Evolutionary conservation across 1,139 yeast genomes (phyloP), one percentile per base, ranked within the genome.

Genomic region (Taphrina deformans): DNA sequence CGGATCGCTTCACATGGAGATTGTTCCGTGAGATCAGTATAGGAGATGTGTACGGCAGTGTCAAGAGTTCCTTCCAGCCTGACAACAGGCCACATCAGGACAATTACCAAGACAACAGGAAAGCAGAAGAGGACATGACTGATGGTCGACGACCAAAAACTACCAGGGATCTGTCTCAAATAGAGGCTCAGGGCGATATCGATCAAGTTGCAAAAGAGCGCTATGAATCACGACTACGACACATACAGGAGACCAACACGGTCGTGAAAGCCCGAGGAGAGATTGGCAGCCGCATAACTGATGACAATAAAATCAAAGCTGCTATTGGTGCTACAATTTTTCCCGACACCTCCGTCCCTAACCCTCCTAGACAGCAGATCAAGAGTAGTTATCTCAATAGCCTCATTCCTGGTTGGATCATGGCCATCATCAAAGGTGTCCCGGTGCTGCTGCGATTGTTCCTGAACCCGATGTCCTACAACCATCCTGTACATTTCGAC

Each of bases 381-480:
- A 59, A 48, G 51, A 46, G 55, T 12, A 59, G 63, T 21, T 35
- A 24, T 2, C 44, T 59, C 6, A 45, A n/a, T 7, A 40, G 26
- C 3, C 18, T 50, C 26, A 29, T 59, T 9, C 61, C 61, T 6
- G 26, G 29, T 9, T 55, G 50, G 61, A 14, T 55, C 51, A 35
- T 24, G 40, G 14, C 26, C 18, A 33, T 52, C 5, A 14, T 59
- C 38, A 38, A 59, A 21, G 50, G 35, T 9, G 27, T 48, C 18
- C 63, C 63, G n/a, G 44, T 59, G 18, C 56, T 59, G 21, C 27
- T 59, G 21, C 46, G 63, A 18, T 41, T 48, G 26, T 59, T 59
- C 29, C 40, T 59, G 23, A 59, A 59, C 38, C 63, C 56, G 1
- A 41, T 59, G 14, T 51, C 63, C 10, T 50, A 59, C 24, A 59